These are phyloP conservation scores for Chrysoporthe cubensis DNA, from an alignment of 2,329 filamentous ascomycete genomes.

Conservation along the genomic window DNA sequence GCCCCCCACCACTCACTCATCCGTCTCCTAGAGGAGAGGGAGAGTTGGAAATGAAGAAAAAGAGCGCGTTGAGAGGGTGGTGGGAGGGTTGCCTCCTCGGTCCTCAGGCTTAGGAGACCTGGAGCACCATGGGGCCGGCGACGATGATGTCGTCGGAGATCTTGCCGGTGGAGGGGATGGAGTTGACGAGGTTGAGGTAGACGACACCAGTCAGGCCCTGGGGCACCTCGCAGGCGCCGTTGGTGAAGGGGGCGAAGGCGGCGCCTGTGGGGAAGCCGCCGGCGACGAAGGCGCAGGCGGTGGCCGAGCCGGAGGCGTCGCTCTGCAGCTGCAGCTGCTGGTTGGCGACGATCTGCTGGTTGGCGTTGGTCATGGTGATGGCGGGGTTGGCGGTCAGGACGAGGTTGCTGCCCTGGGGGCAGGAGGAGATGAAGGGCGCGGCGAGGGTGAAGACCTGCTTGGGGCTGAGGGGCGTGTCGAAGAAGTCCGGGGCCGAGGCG, in stretches of 20 bases:
- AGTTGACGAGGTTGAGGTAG: slow-evolving; percentile 68
- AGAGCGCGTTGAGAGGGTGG: background rate
- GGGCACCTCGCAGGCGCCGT: slow-evolving; percentile 63
- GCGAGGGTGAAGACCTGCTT: slow-evolving; percentile 75
- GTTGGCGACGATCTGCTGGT: slow-evolving; percentile 46
- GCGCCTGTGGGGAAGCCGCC: slow-evolving; percentile 62
- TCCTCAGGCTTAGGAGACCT: slow-evolving; percentile 47
- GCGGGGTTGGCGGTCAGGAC: slow-evolving; percentile 66
- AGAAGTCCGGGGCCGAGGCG: slow-evolving; percentile 67
- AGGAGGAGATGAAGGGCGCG: slow-evolving; percentile 72
- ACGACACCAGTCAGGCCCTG: slow-evolving; percentile 65
- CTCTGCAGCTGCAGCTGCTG: slow-evolving; percentile 53
- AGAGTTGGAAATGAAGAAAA: slow-evolving; percentile 8
- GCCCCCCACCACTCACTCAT: slow-evolving; percentile 14
- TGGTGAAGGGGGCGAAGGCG: slow-evolving; percentile 60
- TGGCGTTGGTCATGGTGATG: slow-evolving; percentile 54
- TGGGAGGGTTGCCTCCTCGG: background rate
- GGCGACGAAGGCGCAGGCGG: slow-evolving; percentile 70
- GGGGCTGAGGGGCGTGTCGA: slow-evolving; percentile 71
- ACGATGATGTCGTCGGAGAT: slow-evolving; percentile 67
- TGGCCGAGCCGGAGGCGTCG: slow-evolving; percentile 53
- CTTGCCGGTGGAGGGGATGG: slow-evolving; percentile 52
- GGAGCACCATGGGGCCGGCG: slow-evolving; percentile 66
- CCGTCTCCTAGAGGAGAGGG: slow-evolving; percentile 14
- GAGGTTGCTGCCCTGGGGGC: slow-evolving; percentile 68